Evolutionary conservation across 768 basidiomycete species (phyloP), one percentile per base, ranked within the genome.

Genomic region (Kwoniella heveanensis): DNA sequence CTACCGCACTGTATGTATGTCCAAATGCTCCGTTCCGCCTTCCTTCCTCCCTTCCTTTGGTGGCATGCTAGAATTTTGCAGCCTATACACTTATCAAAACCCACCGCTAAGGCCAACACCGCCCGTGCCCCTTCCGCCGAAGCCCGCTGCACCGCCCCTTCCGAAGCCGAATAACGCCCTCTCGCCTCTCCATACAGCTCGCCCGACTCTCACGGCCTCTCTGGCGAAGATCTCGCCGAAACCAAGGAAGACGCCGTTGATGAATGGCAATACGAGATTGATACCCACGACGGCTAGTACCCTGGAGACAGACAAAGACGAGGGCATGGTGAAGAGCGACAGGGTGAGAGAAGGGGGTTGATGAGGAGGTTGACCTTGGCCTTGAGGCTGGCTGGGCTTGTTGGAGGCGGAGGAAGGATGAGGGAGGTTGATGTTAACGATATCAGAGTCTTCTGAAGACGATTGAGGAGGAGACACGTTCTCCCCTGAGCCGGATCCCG

Each of bases 171-270:
- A 73, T 15, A 70, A 50, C 1, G 60, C 57, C 15, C 68, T 66
- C 47, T 72, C 71, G 22, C 70, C 69, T 50, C 75, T 68, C 67
- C 68, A 77, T 60, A 71, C 73, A 8, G 69, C 30, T 47, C 64
- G 61, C 12, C 72, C 71, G 17, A 69, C 69, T 25, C 56, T 50
- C 10, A 80, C 70, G 0, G 67, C 66, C 57, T 80, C 77, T 50
- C 77, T 52, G 7, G 79, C 77, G 56, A 80, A 80, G 56, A 80
- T 80, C 69, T 80, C 79, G 13, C 79, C 79, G 58, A 80, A 80
- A 21, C 79, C 79, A 36, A 80, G 66, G 77, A 80, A 78, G 56
- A 80, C 76, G 54, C 79, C 79, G 57, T 80, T 80, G 62, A 80
- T 68, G 57, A 80, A 80, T 9, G 79, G 79, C 30, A 80, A 55